Percentiles rank a stretch among this genome's conserved stretches.
phyloP scores from a whole-genome alignment of 495 filamentous ascomycete species.

The Talaromyces nanjingensis region DNA sequence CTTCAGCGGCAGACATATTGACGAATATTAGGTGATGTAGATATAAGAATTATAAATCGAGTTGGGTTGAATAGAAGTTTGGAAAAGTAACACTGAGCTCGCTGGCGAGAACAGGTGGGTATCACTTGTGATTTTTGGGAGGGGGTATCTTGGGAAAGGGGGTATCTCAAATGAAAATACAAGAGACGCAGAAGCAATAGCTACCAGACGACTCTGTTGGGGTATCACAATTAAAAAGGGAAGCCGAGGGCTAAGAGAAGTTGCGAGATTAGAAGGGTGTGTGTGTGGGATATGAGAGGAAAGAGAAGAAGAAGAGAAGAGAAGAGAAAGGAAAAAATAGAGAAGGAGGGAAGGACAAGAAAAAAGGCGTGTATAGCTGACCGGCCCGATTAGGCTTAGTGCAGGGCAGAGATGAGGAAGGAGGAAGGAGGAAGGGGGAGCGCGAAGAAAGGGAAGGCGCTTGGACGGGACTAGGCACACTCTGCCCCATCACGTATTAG shows the following conservation, averaged over 20 bases:
- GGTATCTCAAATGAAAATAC: constrained; percentile 13
- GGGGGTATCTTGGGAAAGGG: constrained; percentile 39
- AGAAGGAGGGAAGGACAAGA: constrained; percentile 18
- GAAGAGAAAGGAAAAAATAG: constrained; percentile 11
- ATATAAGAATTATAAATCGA: neutral
- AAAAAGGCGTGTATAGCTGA: constrained; percentile 22
- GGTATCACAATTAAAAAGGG: constrained; percentile 39
- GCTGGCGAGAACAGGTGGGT: constrained; percentile 19
- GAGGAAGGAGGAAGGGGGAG: neutral
- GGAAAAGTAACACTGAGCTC: constrained; percentile 13
- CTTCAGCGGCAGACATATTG: constrained; percentile 46
- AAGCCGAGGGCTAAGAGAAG: neutral
- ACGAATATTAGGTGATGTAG: constrained; percentile 15
- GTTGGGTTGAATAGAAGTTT: neutral
- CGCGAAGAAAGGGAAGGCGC: neutral
- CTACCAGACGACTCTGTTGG: constrained; percentile 12
- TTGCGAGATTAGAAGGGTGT: constrained; percentile 10
- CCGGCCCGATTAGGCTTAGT: constrained; percentile 16
- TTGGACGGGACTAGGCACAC: constrained; percentile 5
- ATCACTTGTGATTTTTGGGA: constrained; percentile 16
- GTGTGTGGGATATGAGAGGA: constrained; percentile 20
- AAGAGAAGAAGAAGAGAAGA: constrained; percentile 20
- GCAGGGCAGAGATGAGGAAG: neutral
- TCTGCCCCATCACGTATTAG: neutral
- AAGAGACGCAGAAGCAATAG: constrained; percentile 11